Base-by-base conservation (phyloP, 2,329 filamentous ascomycete species). In the Xylariales sp. region DNA sequence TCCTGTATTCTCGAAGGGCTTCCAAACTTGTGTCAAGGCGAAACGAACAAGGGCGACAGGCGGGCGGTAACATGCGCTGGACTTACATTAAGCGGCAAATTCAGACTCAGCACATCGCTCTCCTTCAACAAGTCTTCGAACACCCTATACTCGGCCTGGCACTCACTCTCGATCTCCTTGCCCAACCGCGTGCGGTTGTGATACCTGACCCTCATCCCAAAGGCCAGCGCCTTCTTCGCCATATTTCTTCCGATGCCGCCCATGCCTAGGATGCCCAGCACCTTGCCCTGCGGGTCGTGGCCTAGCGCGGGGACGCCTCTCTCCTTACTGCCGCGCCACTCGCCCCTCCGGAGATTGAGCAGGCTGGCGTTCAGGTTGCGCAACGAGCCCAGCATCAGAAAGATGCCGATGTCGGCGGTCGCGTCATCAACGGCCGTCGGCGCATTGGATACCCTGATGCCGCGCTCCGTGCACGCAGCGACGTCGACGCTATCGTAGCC, bases 401-500 rank as follows among this genome's bases (percentile, higher is more conserved):
- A 95, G 57, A 94, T 81, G 55, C 77, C 84, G 6, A 81, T 74
- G 61, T 95, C 88, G 42, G 88, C 88, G 0, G 88, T 95, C 27
- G 87, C 80, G 59, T 93, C 85, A 60, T 93, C 82, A 31, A 89
- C 85, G 20, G 85, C 84, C 0, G 77, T 82, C n/a, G 87, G 88
- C 1, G 85, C 83, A 62, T 94, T 93, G 49, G 86, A 88, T 24
- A 95, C 84, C 31, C 69, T 73, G 49, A 94, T 74, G 18, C 70
- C 69, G 40, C 78, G 79, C 1, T 70, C 68, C 8, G 80, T 84
- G 68, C 86, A 91, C 28, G 84, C 83, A 34, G 75, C 60, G 7
- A 90, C 71, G 60, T 90, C 82, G 48, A 94, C 72, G 60, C 89
- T 84, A 61, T 95, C 88, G 64, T 95, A 95, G 27, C 89, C 89